Conservation (phyloP, 2,329 filamentous ascomycete species). For the Harringtonia aguacate region DNA sequence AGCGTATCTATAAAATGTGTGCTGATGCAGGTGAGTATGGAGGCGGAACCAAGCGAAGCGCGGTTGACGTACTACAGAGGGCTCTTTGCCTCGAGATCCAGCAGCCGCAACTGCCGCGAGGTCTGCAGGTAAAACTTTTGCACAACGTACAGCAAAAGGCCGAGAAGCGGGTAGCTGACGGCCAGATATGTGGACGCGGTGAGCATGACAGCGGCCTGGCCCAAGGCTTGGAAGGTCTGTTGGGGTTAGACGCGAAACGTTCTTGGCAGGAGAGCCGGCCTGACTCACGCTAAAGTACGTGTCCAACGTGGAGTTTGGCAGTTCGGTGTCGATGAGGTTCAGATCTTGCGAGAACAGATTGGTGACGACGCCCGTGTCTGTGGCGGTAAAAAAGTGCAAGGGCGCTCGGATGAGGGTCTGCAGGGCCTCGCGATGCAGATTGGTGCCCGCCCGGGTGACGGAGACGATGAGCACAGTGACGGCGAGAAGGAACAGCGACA, state of each 20-base stretch:
- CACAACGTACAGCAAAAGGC: conserved; percentile 33
- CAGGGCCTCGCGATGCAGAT: too few relatives aligned
- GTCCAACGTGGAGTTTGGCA: conserved; percentile 21
- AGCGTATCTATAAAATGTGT: conserved; percentile 40
- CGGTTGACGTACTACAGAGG: conserved; percentile 30
- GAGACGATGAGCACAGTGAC: too few relatives aligned
- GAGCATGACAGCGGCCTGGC: too few relatives aligned
- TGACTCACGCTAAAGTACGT: too few relatives aligned
- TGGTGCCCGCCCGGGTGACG: too few relatives aligned
- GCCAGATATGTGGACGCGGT: conserved; percentile 16
- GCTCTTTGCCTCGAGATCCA: conserved; percentile 52
- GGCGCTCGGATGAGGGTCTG: conserved; percentile 21
- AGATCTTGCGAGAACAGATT: conserved; percentile 33
- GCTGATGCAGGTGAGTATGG: too few relatives aligned
- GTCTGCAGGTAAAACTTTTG: conserved; percentile 50
- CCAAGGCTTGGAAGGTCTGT: too few relatives aligned
- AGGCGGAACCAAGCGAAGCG: too few relatives aligned
- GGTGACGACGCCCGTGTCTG: conserved; percentile 22
- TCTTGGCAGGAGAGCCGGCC: too few relatives aligned
- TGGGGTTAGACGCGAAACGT: too few relatives aligned
- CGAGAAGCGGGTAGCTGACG: conserved; percentile 37
- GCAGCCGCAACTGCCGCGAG: conserved; percentile 45
- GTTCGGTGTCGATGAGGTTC: conserved; percentile 26
- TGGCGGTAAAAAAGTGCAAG: conserved; percentile 23
- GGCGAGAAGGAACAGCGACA: too few relatives aligned